Percentiles rank a stretch among this genome's conserved stretches.
Conservation (phyloP, 140 eudicot genomes). For the Anethum foeniculum region DNA sequence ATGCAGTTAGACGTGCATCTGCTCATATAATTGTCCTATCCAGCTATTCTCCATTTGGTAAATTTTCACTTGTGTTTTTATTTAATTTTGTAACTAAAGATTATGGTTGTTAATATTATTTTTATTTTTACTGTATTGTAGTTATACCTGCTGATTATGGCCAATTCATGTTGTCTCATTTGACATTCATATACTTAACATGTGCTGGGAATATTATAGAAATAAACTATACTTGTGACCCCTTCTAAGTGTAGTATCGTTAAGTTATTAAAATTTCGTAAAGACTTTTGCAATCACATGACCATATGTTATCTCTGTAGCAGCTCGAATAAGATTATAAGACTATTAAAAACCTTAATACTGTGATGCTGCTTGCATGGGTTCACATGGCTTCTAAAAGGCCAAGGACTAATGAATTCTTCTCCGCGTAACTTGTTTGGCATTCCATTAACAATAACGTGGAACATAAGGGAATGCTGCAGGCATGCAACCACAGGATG, state of each 20-base stretch:
- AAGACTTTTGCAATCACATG: not conserved
- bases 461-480: not conserved
- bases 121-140: not conserved
- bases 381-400: not conserved
- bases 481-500: not conserved
- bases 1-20: constrained; percentile 87
- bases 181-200: not conserved
- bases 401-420: not conserved
- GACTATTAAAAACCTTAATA: not conserved
- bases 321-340: not conserved
- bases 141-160: not conserved
- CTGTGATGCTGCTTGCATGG: not conserved
- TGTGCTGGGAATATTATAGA: not conserved
- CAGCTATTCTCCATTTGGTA: constrained; percentile 95
- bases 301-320: not conserved
- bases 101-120: not conserved
- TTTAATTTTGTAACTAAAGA: not conserved
- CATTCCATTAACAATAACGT: not conserved
- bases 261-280: not conserved
- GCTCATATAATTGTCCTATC: constrained; percentile 92
- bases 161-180: not conserved
- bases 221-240: not conserved
- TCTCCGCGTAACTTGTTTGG: not conserved
- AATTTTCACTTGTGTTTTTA: constrained; percentile 9
- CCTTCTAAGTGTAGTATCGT: not conserved